Conservation (phyloP, 768 basidiomycete genomes). For the Boletus sensibilis region DNA sequence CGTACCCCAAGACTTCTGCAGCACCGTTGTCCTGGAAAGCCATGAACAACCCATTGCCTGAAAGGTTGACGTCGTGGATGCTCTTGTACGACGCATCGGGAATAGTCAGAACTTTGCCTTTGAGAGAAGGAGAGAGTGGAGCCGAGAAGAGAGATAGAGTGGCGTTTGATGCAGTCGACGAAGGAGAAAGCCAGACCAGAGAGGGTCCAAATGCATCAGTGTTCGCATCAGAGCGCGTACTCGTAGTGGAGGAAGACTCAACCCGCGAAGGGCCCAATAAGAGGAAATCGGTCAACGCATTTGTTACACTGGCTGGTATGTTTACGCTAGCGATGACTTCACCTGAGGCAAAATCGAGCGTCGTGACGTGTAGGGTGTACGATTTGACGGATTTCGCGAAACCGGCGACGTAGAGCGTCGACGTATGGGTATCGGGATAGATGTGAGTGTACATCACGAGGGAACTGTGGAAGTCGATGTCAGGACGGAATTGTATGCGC, state of each 20-base stretch:
- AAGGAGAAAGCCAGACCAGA: conserved; percentile 37
- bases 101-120: conserved; percentile 43
- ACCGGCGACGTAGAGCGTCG: conserved; percentile 57
- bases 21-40: conserved; percentile 55
- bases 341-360: conserved; percentile 56
- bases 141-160: conserved; percentile 33
- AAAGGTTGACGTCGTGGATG: conserved; percentile 62
- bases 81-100: conserved; percentile 47
- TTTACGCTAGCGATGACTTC: conserved; percentile 46
- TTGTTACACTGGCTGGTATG: conserved; percentile 51
- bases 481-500: neutral
- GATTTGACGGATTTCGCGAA: conserved; percentile 43
- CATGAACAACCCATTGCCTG: conserved; percentile 56
- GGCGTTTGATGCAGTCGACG: conserved; percentile 9
- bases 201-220: conserved; percentile 16
- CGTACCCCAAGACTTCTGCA: conserved; percentile 53
- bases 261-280: conserved; percentile 29
- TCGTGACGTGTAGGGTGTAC: conserved; percentile 66
- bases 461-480: conserved; percentile 43
- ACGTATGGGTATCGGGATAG: conserved; percentile 46
- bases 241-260: neutral
- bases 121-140: conserved; percentile 50
- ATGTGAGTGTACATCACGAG: conserved; percentile 65
- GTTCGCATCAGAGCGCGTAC: neutral
- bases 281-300: conserved; percentile 37